Conservation (phyloP, 495 filamentous ascomycete species). For the Neurospora terricola region DNA sequence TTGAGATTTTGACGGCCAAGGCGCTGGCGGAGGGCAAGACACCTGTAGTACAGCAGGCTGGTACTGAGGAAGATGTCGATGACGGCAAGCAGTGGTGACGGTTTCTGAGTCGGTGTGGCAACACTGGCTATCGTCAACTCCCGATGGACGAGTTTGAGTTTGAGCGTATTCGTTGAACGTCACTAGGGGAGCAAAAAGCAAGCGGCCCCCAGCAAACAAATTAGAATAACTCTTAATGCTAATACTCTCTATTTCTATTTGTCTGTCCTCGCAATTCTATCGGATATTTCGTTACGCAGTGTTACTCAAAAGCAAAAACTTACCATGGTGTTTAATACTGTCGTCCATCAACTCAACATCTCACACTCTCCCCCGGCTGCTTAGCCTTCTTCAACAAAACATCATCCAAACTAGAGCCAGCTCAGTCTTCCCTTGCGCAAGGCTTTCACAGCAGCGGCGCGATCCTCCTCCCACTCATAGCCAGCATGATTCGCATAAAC, state of each 20-base stretch:
- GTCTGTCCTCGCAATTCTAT: background rate
- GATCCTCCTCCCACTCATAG: background rate
- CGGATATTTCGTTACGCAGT: background rate
- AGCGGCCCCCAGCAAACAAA: background rate
- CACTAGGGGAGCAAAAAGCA: background rate
- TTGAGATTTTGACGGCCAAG: conserved; percentile 73
- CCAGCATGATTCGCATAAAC: background rate
- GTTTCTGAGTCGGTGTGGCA: conserved; percentile 2
- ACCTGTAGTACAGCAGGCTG: conserved; percentile 7
- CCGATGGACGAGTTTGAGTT: background rate
- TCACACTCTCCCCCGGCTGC: background rate
- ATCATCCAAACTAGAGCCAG: background rate
- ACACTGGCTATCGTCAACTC: background rate
- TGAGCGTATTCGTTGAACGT: background rate
- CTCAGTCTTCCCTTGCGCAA: conserved; percentile 7
- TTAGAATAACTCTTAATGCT: conserved; percentile 4
- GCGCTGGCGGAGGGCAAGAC: conserved; percentile 15
- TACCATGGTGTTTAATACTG: background rate
- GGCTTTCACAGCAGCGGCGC: background rate
- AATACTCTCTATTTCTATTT: conserved; percentile 8
- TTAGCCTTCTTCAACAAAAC: background rate
- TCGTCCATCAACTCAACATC: background rate
- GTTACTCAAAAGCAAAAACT: background rate
- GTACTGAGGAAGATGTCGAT: conserved; percentile 15
- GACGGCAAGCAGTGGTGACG: conserved; percentile 2